Conservation (phyloP, 495 filamentous ascomycete species). For the Xanthoparmelia taractica region DNA sequence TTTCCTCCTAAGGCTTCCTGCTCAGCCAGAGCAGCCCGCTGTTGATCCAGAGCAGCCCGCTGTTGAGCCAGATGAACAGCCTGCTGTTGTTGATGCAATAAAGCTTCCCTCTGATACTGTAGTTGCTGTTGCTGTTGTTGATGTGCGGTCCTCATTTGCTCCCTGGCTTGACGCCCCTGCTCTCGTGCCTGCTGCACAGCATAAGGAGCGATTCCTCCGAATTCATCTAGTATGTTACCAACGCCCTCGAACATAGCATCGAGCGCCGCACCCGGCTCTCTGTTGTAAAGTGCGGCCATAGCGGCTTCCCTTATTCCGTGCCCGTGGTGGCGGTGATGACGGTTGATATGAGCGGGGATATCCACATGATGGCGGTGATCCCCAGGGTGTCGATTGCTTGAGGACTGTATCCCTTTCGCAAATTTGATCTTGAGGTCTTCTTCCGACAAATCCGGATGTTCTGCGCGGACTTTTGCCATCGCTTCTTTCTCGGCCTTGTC, state of each 20-base stretch:
- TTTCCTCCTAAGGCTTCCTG: background rate
- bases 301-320: background rate
- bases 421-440: constrained; percentile 47
- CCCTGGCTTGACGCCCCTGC: background rate
- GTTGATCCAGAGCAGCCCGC: background rate
- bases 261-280: background rate
- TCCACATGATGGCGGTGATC: background rate
- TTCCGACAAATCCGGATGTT: constrained; percentile 53
- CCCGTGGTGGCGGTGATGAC: background rate
- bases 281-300: background rate
- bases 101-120: background rate
- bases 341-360: background rate
- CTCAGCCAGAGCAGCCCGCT: background rate
- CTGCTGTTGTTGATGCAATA: background rate
- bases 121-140: background rate
- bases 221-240: background rate
- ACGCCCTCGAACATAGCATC: background rate
- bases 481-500: constrained; percentile 54
- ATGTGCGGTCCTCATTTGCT: background rate
- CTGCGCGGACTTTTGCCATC: constrained; percentile 46
- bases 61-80: background rate
- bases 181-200: constrained; percentile 4
- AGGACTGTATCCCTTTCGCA: constrained; percentile 13
- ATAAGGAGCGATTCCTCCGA: background rate
- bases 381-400: constrained; percentile 4